phyloP scores from a whole-genome alignment of 441 rosid genomes.

The Arabidopsis lyrata region DNA sequence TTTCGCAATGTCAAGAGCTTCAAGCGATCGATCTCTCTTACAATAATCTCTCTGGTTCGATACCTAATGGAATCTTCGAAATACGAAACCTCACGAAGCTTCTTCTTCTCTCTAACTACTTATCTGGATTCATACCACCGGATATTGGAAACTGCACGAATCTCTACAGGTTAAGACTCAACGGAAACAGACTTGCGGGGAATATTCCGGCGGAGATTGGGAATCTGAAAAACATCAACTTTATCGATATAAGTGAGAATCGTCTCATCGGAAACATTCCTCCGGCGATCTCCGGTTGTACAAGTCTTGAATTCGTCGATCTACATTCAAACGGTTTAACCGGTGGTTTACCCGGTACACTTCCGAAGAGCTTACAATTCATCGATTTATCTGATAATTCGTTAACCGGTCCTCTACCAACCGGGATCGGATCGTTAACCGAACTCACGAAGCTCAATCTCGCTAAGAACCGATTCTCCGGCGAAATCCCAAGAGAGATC shows the following conservation, averaged over 20 bases:
- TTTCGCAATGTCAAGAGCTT: slow-evolving; percentile 74
- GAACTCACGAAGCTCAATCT: slow-evolving; percentile 81
- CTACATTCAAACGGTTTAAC: slow-evolving; percentile 82
- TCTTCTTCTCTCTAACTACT: slow-evolving; percentile 67
- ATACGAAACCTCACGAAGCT: slow-evolving; percentile 80
- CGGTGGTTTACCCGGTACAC: slow-evolving; percentile 70
- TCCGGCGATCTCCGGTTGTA: slow-evolving; percentile 60
- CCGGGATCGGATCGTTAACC: slow-evolving; percentile 62
- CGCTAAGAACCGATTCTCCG: slow-evolving; percentile 70
- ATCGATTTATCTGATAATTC: slow-evolving; percentile 77
- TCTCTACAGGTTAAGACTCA: slow-evolving; percentile 58
- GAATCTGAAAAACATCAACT: slow-evolving; percentile 54
- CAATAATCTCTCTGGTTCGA: slow-evolving; percentile 76
- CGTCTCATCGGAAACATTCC: slow-evolving; percentile 61
- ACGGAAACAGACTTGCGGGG: slow-evolving; percentile 59
- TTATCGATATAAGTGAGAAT: slow-evolving; percentile 62
- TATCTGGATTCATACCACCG: slow-evolving; percentile 70
- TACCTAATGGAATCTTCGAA: slow-evolving; percentile 67
- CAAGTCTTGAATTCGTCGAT: slow-evolving; percentile 78
- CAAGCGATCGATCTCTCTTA: slow-evolving; percentile 91
- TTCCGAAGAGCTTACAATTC: slow-evolving; percentile 75
- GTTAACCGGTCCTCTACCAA: slow-evolving; percentile 63
- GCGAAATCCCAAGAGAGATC: slow-evolving; percentile 77
- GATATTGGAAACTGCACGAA: slow-evolving; percentile 70
- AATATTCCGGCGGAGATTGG: slow-evolving; percentile 68